Base-by-base conservation (phyloP, 495 filamentous ascomycete species). In the Daldinia concentrica region DNA sequence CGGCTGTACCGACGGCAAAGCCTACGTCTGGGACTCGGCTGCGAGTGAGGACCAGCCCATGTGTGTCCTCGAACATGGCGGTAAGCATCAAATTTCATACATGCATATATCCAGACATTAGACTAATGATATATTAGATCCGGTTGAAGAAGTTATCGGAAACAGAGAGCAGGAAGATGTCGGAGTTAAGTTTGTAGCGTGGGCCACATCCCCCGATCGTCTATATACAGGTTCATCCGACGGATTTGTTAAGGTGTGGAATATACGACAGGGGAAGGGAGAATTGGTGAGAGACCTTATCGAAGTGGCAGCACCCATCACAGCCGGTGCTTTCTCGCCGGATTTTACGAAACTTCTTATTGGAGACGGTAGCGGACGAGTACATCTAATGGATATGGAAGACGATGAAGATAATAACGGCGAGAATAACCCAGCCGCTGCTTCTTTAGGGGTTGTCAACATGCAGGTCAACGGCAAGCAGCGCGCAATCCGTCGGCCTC, bases 201-300 rank as follows among this genome's bases (percentile, higher is more conserved):
- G 95, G 95, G 94, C 91, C 1, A 82, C 84, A 3, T 85, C 85
- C 0, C 79, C 84, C 5, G 88, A 91, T 56, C 83, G 91, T 0
- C 87, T 98, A 51, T 97, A 94, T 73, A 97, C 92, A n/a, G 95
- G 94, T 2, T 90, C 90, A 3, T 95, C 93, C 0, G 95, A 99
- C 75, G 95, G 95, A 1, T 82, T 91, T 0, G 83, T 99, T 6
- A 97, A 93, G 62, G 85, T 89, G 19, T 99, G 95, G 95, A 89
- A 98, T 75, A 83, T 96, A 22, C 81, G 81, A 19, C 78, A 80
- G 1, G 67, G 69, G 2, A 83, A 83, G 50, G 85, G 85, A 22
- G 84, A 90, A 3, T 84, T 91, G 30, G 83, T 97, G n/a, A 79
- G 86, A 26, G 85, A 94, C 48, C 74, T 88, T 0, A 74, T 86